Percentiles rank a stretch among this genome's conserved stretches.
phyloP scores from a whole-genome alignment of 345 rosid genomes.

The Eucalyptus sideroxylon region DNA sequence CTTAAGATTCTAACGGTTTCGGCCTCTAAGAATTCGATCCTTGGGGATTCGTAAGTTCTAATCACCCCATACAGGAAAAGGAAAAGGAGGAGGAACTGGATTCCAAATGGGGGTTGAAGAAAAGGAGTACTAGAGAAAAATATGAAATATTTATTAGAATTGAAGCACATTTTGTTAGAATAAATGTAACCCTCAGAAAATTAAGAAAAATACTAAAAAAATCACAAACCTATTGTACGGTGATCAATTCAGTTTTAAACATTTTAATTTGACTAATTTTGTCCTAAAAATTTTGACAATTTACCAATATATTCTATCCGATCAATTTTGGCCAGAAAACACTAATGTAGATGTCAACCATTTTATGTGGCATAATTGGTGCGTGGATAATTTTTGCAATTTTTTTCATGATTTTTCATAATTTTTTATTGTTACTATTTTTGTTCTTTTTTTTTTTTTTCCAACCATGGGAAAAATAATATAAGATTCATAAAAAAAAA shows the following conservation, averaged over 20 bases:
- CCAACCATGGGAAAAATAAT: too few species aligned
- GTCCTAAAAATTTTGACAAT: too few species aligned
- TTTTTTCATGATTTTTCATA: too few species aligned
- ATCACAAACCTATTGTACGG: rapidly evolving
- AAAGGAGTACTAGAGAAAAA: background rate
- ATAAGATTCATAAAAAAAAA: too few species aligned
- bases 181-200: background rate
- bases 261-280: too few species aligned
- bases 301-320: rapidly evolving
- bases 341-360: too few species aligned
- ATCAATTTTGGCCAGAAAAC: too few species aligned
- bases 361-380: too few species aligned
- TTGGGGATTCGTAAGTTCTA: background rate
- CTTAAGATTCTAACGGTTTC: background rate
- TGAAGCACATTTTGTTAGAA: background rate
- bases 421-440: too few species aligned
- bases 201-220: too few species aligned
- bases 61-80: background rate
- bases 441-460: rapidly evolving
- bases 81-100: background rate
- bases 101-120: background rate
- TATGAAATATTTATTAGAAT: background rate
- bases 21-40: background rate
- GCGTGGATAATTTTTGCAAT: too few species aligned
- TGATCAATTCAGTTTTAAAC: too few species aligned